Conservation (phyloP, 1,139 yeast species). For the Yamadazyma buinensis region DNA sequence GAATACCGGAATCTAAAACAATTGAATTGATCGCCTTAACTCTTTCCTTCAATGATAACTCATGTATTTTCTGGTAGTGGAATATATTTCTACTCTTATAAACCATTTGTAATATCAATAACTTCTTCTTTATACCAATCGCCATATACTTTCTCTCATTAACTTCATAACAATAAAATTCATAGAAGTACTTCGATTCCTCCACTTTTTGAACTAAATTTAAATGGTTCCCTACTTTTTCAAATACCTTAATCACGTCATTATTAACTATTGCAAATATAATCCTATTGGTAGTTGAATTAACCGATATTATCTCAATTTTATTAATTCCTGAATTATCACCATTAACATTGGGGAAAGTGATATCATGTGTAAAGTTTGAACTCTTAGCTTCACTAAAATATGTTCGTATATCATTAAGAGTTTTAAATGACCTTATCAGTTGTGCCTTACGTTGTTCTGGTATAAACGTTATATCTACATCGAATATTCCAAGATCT, state of each 20-base stretch:
- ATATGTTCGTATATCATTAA: constrained; percentile 23
- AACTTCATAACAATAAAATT: constrained; percentile 17
- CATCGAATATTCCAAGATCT: constrained; percentile 26
- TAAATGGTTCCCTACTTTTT: constrained; percentile 33
- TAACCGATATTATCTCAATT: constrained; percentile 12
- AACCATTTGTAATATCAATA: constrained; percentile 24
- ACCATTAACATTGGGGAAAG: constrained; percentile 15
- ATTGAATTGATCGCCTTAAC: constrained; percentile 18
- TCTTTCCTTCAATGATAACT: constrained; percentile 28
- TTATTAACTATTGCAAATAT: constrained; percentile 24
- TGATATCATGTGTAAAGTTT: constrained; percentile 13
- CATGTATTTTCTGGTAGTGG: constrained; percentile 23
- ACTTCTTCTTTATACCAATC: constrained; percentile 29
- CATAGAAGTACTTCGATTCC: constrained; percentile 19
- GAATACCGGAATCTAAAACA: constrained; percentile 11
- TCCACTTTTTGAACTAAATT: constrained; percentile 30
- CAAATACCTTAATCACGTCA: constrained; percentile 28
- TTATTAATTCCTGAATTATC: constrained; percentile 10
- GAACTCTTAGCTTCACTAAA: constrained; percentile 20
- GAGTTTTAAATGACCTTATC: constrained; percentile 22
- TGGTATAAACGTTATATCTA: constrained; percentile 12
- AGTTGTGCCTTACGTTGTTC: constrained; percentile 12
- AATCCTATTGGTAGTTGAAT: constrained; percentile 16
- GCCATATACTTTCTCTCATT: constrained; percentile 21
- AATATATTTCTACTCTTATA: constrained; percentile 31